Percentiles rank a stretch among this genome's conserved stretches.
Conservation (phyloP, 805 yeast genomes). For the Wickerhamiella allomyrinae region DNA sequence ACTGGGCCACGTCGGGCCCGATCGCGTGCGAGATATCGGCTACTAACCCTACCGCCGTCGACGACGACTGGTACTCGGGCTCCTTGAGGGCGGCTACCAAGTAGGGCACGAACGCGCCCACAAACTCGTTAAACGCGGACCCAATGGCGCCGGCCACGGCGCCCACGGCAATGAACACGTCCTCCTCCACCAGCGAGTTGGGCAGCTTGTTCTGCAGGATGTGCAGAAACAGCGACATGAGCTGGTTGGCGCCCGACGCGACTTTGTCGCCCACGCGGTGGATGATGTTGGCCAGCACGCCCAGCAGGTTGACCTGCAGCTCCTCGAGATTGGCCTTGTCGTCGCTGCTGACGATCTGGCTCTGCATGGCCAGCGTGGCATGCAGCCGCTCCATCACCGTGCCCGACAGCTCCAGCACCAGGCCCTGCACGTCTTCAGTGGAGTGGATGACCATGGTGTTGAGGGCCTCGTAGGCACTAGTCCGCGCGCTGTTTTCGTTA, state of each 20-base stretch:
- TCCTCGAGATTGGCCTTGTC: slow-evolving; percentile 72
- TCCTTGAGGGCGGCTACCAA: slow-evolving; percentile 66
- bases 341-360: slow-evolving; percentile 49
- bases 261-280: slow-evolving; percentile 65
- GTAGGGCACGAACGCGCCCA: slow-evolving; percentile 73
- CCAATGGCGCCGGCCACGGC: slow-evolving; percentile 78
- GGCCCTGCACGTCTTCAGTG: slow-evolving; percentile 51
- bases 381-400: slow-evolving; percentile 63
- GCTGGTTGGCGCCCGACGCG: slow-evolving; percentile 53
- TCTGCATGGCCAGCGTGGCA: slow-evolving; percentile 44
- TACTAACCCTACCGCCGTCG: slow-evolving; percentile 85
- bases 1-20: slow-evolving; percentile 57
- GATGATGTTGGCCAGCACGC: slow-evolving; percentile 67
- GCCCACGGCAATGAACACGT: slow-evolving; percentile 79
- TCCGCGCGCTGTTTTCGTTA: slow-evolving; percentile 77
- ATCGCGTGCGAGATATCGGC: slow-evolving; percentile 89
- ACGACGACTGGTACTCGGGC: slow-evolving; percentile 69
- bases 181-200: slow-evolving; percentile 81
- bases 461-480: slow-evolving; percentile 93
- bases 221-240: slow-evolving; percentile 72
- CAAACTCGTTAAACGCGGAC: slow-evolving; percentile 53
- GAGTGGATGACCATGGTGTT: slow-evolving; percentile 67
- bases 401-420: slow-evolving; percentile 58
- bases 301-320: slow-evolving; percentile 63
- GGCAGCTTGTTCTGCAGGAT: slow-evolving; percentile 49